These are phyloP conservation scores for Xylariales sp. DNA, from an alignment of 2,329 filamentous ascomycete species.

Conservation along the genomic window DNA sequence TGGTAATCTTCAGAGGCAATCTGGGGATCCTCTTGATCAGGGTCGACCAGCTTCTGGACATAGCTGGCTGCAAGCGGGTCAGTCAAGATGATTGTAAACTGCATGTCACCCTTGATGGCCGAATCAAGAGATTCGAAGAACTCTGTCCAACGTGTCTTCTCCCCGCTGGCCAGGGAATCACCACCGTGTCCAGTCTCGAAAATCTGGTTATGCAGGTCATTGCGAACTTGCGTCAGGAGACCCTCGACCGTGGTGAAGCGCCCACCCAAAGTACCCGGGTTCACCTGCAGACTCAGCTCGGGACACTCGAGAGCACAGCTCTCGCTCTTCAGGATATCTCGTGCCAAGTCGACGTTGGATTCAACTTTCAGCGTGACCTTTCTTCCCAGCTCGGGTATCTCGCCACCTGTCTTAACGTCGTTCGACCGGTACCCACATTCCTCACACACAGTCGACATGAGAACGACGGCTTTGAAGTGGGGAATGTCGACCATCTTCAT, in stretches of 20 bases:
- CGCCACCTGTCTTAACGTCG: slow-evolving; percentile 96
- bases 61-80: slow-evolving; percentile 93
- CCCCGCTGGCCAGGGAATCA: slow-evolving; percentile 66
- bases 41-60: slow-evolving; percentile 83
- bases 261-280: slow-evolving; percentile 89
- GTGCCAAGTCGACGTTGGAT: slow-evolving; percentile 67
- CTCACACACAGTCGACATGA: slow-evolving; percentile 92
- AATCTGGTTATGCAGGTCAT: slow-evolving; percentile 83
- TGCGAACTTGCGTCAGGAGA: slow-evolving; percentile 83
- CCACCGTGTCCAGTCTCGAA: slow-evolving; percentile 74
- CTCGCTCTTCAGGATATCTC: slow-evolving; percentile 95
- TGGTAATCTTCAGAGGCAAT: slow-evolving; percentile 79
- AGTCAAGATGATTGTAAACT: slow-evolving; percentile 77
- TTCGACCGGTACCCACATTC: slow-evolving; percentile 92
- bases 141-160: slow-evolving; percentile 67
- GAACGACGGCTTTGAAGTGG: slow-evolving; percentile 93
- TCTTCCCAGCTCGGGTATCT: slow-evolving; percentile 79
- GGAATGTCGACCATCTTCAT: slow-evolving; percentile 99
- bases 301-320: slow-evolving; percentile 83
- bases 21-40: slow-evolving; percentile 65
- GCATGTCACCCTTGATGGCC: slow-evolving; percentile 74
- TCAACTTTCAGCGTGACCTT: slow-evolving; percentile 75
- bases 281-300: slow-evolving; percentile 80
- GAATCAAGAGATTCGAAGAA: slow-evolving; percentile 76
- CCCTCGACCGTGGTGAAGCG: slow-evolving; percentile 97